These are phyloP conservation scores for Camellia japonica DNA, from an alignment of 148 eudicot species.

Conservation along the genomic window DNA sequence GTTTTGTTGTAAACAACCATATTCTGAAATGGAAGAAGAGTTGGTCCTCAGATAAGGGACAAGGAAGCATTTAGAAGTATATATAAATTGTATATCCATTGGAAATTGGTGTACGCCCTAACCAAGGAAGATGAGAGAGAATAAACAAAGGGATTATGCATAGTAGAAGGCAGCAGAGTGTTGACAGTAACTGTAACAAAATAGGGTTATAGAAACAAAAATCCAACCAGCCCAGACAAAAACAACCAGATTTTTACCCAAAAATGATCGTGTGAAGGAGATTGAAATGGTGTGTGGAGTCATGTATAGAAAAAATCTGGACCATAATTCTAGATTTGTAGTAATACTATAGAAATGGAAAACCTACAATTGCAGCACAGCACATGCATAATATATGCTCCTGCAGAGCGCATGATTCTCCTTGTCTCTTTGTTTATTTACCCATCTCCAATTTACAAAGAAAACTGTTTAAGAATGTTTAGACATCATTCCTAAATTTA, in stretches of 20 bases:
- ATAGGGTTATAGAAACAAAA: background rate
- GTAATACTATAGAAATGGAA: background rate
- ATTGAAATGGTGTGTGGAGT: too few relatives aligned
- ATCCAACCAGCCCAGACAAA: too few relatives aligned
- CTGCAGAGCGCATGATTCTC: constrained; percentile 2
- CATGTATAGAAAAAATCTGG: too few relatives aligned
- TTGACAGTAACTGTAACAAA: background rate
- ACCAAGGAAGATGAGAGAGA: background rate
- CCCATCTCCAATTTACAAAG: background rate
- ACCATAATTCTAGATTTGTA: too few relatives aligned
- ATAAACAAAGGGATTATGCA: constrained; percentile 4
- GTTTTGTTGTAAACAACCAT: constrained; percentile 4
- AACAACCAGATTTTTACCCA: too few relatives aligned
- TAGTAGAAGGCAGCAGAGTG: background rate
- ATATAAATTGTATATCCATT: background rate
- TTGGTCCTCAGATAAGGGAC: constrained; percentile 12
- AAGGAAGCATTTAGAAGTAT: constrained; percentile 14
- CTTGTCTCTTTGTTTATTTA: constrained; percentile 3
- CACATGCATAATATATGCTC: background rate
- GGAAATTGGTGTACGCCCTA: constrained; percentile 13
- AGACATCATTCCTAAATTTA: too few relatives aligned
- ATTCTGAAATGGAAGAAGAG: constrained; percentile 8
- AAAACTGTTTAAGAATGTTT: too few relatives aligned
- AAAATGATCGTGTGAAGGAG: too few relatives aligned
- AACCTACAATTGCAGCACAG: background rate